Conservation (phyloP, 129 eudicot genomes). For the Sambucus nigra region DNA sequence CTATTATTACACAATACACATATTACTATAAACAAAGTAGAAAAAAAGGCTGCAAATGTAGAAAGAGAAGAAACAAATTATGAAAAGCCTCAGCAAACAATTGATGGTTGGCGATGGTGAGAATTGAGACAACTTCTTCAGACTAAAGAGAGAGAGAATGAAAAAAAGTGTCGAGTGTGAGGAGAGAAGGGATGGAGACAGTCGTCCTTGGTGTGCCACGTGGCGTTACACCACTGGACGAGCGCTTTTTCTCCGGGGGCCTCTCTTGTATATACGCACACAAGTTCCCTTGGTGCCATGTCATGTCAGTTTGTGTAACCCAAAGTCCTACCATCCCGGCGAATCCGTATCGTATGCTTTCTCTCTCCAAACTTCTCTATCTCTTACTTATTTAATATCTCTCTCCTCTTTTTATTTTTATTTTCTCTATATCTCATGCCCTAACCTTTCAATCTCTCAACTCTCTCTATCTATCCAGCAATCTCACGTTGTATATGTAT, state of each 20-base stretch:
- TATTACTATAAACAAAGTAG: no score
- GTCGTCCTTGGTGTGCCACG: slow-evolving; percentile 25
- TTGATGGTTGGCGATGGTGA: no score
- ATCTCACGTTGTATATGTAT: no score
- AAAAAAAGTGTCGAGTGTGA: slow-evolving; percentile 4
- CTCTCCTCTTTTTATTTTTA: slow-evolving; percentile 1
- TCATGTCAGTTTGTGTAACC: slow-evolving; percentile 32
- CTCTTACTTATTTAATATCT: background rate
- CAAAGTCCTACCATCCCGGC: slow-evolving; percentile 36
- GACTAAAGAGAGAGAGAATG: background rate
- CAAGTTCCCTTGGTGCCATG: slow-evolving; percentile 2
- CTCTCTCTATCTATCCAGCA: background rate
- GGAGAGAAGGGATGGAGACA: slow-evolving; percentile 17
- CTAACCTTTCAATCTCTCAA: slow-evolving; percentile 2
- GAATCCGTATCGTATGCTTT: slow-evolving; percentile 23
- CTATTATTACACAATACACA: no score
- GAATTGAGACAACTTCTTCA: slow-evolving; percentile 4
- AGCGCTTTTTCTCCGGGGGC: background rate
- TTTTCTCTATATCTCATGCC: no score
- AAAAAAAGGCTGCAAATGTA: no score
- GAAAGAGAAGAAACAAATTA: no score
- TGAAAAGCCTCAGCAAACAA: no score
- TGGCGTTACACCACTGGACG: slow-evolving; percentile 24
- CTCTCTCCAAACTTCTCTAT: background rate
- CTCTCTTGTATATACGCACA: no score